A percentile compares a stretch with the other conserved stretches of the same genome.
phyloP scores from a whole-genome alignment of 78 protist species.

The Guillardia theta region DNA sequence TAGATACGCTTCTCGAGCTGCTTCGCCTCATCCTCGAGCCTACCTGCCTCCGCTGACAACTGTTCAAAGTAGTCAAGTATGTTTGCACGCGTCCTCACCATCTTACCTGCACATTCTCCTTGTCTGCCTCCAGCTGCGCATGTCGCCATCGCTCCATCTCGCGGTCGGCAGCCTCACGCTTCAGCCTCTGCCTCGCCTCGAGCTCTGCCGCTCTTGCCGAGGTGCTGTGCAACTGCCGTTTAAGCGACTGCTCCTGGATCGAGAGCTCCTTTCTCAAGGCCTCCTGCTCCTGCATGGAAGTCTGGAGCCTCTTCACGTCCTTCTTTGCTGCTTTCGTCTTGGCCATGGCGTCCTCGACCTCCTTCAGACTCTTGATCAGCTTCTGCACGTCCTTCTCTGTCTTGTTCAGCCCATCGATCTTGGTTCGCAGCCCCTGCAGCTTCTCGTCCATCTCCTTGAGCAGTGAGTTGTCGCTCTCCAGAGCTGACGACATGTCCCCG shows the following conservation, averaged over 20 bases:
- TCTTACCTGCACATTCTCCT: not conserved
- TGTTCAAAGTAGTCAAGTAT: too few species aligned
- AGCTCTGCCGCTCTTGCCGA: not conserved
- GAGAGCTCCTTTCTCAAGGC: not conserved
- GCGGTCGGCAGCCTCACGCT: not conserved
- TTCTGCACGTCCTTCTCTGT: not conserved
- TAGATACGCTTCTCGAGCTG: not conserved
- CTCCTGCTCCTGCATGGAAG: not conserved
- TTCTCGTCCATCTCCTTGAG: not conserved
- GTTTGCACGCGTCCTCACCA: too few species aligned
- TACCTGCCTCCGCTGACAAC: not conserved
- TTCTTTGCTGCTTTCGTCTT: not conserved
- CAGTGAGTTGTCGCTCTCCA: not conserved
- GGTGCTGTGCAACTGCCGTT: constrained; percentile 14
- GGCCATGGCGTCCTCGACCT: not conserved
- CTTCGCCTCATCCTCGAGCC: not conserved
- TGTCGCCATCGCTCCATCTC: not conserved
- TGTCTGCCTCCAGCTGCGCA: not conserved
- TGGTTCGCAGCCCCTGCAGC: not conserved
- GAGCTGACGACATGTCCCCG: not conserved
- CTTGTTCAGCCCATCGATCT: constrained; percentile 4
- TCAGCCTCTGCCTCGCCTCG: not conserved
- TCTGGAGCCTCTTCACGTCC: constrained; percentile 1
- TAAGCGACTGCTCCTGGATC: not conserved
- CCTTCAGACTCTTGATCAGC: not conserved